Conservation (phyloP, 208 protist species). For the Leishmania major region DNA sequence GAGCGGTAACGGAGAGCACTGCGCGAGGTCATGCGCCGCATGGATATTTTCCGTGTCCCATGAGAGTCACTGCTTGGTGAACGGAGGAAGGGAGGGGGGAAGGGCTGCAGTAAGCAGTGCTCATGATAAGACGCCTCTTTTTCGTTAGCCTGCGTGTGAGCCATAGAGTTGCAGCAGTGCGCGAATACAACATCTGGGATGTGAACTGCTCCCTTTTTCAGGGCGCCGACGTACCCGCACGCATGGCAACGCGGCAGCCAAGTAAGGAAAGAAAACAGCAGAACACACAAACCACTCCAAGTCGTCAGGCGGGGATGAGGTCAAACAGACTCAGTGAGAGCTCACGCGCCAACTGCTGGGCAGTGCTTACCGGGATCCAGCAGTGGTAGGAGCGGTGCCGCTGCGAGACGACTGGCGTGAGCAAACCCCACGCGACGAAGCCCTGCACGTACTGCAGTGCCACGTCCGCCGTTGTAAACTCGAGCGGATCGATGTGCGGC, state of each 20-base stretch:
- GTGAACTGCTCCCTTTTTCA: not conserved
- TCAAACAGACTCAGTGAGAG: conserved; percentile 76
- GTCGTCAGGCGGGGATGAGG: conserved; percentile 63
- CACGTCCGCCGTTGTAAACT: conserved; percentile 60
- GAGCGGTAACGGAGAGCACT: not conserved
- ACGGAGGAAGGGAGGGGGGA: not conserved
- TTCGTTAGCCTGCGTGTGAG: not conserved
- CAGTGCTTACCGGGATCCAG: conserved; percentile 80
- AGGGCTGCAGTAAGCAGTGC: not conserved
- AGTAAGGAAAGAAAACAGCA: not conserved
- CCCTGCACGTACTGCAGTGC: conserved; percentile 68
- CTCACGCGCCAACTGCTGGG: conserved; percentile 55
- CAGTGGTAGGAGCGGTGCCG: conserved; percentile 61
- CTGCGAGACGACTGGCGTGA: conserved; percentile 45
- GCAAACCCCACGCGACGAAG: conserved; percentile 76
- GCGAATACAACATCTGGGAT: not conserved
- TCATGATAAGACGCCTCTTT: not conserved
- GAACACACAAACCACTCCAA: not conserved
- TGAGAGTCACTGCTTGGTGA: not conserved
- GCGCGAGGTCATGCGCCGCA: not conserved
- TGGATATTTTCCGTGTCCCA: not conserved
- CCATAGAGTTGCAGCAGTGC: not conserved
- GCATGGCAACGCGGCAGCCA: not conserved
- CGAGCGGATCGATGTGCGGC: conserved; percentile 66
- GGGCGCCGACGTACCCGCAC: not conserved